Evolutionary conservation across 192 early-diverging fungal genomes (phyloP), one percentile per base, ranked within the genome.

Genomic region (Lunasporangiospora selenospora): DNA sequence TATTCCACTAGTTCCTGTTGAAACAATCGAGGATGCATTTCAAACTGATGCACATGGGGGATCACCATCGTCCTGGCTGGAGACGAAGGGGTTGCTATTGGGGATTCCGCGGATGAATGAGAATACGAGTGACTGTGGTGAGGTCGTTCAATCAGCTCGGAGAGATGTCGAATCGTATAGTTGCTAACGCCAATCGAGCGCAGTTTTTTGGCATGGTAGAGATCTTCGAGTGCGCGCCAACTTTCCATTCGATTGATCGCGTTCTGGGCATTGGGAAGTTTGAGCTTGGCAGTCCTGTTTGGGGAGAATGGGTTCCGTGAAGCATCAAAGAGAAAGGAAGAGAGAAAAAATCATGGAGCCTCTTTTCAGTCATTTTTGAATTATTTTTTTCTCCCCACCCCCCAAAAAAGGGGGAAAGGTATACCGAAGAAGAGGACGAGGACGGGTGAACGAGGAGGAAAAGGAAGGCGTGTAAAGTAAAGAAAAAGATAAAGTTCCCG

Each of bases 171-270:
- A 15, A 76, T 26, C 0, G 89, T 88, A 52, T 87, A 92, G 55
- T 92, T 92, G 58, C 87, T 86, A 36, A 92, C 84, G 1, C 90
- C 90, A 51, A 92, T 92, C 0, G 87, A 78, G 1, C 83, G 73
- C 3, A 90, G 46, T 46, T 83, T 87, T 13, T 80, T 80, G 41
- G 75, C 79, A 8, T 58, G 53, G 47, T 89, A 87, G n/a, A 89
- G 62, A 30, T 65, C 58, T 63, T 89, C 89, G 10, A 92, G 71
- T 3, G 87, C 88, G 48, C 66, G 49, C 77, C 85, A 92, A 70
- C 87, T 89, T 18, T 58, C 79, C 58, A 70, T 60, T 19, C 88
- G 79, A 37, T 85, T 82, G 24, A 40, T 44, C 6, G 65, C 64
- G 63, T 91, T 85, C 31, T 62, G 60, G 53, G 64, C 79, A 64